Evolutionary conservation across 164 flowering plant genomes (phyloP), one percentile per base, ranked within the genome.

Genomic region (Annona squamosa): DNA sequence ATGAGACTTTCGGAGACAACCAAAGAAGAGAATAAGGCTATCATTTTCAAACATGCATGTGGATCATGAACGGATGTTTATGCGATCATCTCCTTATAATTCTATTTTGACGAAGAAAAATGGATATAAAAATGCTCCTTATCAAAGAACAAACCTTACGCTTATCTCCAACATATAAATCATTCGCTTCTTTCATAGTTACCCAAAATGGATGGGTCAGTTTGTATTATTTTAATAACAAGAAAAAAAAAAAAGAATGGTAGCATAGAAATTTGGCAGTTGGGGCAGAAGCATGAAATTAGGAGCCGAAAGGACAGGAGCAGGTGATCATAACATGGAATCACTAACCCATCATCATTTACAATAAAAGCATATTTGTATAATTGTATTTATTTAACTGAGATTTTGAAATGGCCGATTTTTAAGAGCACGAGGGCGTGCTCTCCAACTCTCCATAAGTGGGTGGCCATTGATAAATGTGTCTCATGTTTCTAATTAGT

Each of bases 301-400:
- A 65, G 42, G 68, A 63, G 65, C 65, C 41, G 5, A 63, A 63
- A 7, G 41, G 64, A 61, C 64, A 61, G 4, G 3, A 18, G 41
- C 67, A 65, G 18, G 67, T 65, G 67, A 65, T 65, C 18, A 65
- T 18, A 10, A 65, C 67, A 65, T 65, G 18, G 41, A 65, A 42
- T 65, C 68, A 65, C 68, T 37, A 65, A 65, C 68, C 68, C 68
- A 65, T 65, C 46, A 65, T 65, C 68, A 65, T 65, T 65, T 37
- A 65, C 46, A 65, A 65, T 65, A 65, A 65, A 65, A 41, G 6
- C 5, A 65, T 65, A 52, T 5, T 2, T 2, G 12, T 9, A 52
- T 52, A 52, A 52, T 26, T 26, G 13, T 9, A 52, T 7, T 9
- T 52, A 52, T 48, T 10, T 9, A 12, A 52, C 9, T 52, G 9